Evolutionary conservation across 345 rosid genomes (phyloP).

Genomic region (Reutealis trisperma): DNA sequence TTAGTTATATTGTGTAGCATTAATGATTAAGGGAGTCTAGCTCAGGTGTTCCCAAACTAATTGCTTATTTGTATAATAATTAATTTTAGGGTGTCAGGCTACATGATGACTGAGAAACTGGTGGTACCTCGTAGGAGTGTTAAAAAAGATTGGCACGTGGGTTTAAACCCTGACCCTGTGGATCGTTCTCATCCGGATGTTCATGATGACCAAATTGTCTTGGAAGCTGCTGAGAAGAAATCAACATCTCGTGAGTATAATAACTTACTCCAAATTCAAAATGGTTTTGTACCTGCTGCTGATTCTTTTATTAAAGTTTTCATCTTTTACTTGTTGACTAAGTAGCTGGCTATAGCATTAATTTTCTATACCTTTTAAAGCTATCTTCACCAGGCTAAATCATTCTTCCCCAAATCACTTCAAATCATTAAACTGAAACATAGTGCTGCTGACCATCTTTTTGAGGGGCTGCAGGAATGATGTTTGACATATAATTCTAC

Average conservation of each 20-base stretch:
- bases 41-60: neutral
- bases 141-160: constrained; percentile 88
- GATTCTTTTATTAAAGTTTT: constrained; percentile 2
- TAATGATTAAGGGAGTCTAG: neutral
- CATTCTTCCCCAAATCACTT: neutral
- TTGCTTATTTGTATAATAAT: constrained; percentile 1
- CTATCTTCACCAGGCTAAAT: neutral
- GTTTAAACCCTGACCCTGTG: constrained; percentile 81
- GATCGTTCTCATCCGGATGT: constrained; percentile 97
- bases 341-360: neutral
- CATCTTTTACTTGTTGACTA: constrained; percentile 4
- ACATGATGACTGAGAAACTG: constrained; percentile 90
- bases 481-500: neutral
- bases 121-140: constrained; percentile 89
- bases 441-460: neutral
- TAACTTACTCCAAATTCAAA: constrained; percentile 14
- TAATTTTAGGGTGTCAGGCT: constrained; percentile 82
- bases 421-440: neutral
- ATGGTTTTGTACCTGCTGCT: neutral
- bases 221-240: constrained; percentile 59
- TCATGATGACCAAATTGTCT: constrained; percentile 61
- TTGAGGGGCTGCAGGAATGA: neutral
- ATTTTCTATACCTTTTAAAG: neutral
- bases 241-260: constrained; percentile 54
- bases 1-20: constrained; percentile 5